Conservation (phyloP, 2,329 filamentous ascomycete genomes). For the Hypoxylon sp. region DNA sequence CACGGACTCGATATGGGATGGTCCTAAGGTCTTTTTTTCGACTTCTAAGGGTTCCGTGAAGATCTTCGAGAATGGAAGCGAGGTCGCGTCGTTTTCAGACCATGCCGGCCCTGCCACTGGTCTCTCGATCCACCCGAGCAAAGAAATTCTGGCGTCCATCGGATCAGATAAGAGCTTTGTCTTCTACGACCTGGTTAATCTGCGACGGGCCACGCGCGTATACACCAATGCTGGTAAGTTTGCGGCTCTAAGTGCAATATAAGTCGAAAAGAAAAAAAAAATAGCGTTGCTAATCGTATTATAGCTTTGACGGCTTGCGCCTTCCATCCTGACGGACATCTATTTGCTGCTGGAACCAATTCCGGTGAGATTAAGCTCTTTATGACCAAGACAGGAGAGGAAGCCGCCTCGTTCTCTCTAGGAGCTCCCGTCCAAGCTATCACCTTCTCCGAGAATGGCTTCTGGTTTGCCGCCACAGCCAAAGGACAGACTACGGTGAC, state of each 20-base stretch:
- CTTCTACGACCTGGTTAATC: slow-evolving; percentile 82
- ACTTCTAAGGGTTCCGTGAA: slow-evolving; percentile 85
- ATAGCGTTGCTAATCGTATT: slow-evolving; percentile 34
- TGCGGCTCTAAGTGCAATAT: neutral
- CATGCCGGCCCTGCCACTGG: slow-evolving; percentile 87
- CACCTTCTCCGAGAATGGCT: slow-evolving; percentile 95
- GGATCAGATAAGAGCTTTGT: slow-evolving; percentile 93
- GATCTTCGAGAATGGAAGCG: slow-evolving; percentile 80
- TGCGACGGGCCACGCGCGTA: slow-evolving; percentile 81
- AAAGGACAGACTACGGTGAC: slow-evolving; percentile 84
- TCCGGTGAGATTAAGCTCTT: slow-evolving; percentile 89
- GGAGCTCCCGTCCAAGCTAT: slow-evolving; percentile 81
- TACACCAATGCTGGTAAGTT: slow-evolving; percentile 84
- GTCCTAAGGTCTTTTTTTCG: slow-evolving; percentile 77
- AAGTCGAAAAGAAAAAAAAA: too few species aligned
- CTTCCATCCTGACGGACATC: slow-evolving; percentile 97
- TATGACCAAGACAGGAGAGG: slow-evolving; percentile 84
- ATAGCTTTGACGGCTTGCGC: slow-evolving; percentile 80
- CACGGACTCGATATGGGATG: slow-evolving; percentile 75
- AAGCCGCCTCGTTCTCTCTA: slow-evolving; percentile 80
- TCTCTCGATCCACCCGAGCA: slow-evolving; percentile 85
- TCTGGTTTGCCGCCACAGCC: slow-evolving; percentile 89
- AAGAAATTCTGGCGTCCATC: slow-evolving; percentile 86
- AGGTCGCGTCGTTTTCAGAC: slow-evolving; percentile 79
- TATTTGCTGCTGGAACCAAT: slow-evolving; percentile 86